A percentile compares a stretch with the other conserved stretches of the same genome.
These are phyloP conservation scores for Phaffia rhodozyma DNA, from an alignment of 1,284 basidiomycete genomes.

Conservation along the genomic window DNA sequence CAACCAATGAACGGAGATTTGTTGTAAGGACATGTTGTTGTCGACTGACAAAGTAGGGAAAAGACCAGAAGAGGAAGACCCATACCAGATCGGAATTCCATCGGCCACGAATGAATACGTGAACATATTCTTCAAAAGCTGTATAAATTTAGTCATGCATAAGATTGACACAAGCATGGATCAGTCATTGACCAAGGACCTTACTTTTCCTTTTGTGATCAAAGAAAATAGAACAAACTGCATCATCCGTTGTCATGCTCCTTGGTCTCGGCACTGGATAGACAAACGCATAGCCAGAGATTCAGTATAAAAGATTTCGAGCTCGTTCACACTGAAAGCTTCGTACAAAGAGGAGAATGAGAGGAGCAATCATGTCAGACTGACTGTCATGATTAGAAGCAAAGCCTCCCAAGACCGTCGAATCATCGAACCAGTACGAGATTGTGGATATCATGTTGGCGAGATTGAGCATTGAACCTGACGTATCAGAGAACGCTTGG, in stretches of 20 bases:
- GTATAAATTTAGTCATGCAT: conserved; percentile 13
- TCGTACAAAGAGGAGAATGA: conserved; percentile 28
- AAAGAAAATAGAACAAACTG: conserved; percentile 21
- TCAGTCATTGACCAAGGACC: conserved; percentile 7
- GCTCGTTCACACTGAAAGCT: conserved; percentile 20
- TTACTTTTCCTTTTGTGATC: too few species aligned
- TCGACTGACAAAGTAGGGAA: not conserved
- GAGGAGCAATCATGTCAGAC: conserved; percentile 11
- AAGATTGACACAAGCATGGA: not conserved
- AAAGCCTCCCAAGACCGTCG: conserved; percentile 36
- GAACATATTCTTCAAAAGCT: conserved; percentile 38
- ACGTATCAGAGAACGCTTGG: conserved; percentile 29
- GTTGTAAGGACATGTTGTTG: not conserved
- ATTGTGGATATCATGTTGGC: conserved; percentile 29
- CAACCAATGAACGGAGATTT: not conserved
- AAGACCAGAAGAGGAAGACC: not conserved
- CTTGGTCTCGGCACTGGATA: conserved; percentile 30
- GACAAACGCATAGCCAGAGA: too few species aligned
- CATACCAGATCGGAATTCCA: conserved; percentile 34
- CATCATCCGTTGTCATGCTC: conserved; percentile 25
- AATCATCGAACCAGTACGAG: conserved; percentile 29
- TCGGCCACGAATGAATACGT: conserved; percentile 38
- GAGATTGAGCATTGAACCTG: conserved; percentile 27
- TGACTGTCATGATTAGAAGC: conserved; percentile 29
- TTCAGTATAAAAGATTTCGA: too few species aligned